Conservation (phyloP, 1,284 basidiomycete species). For the Fomitopsis palustris region DNA sequence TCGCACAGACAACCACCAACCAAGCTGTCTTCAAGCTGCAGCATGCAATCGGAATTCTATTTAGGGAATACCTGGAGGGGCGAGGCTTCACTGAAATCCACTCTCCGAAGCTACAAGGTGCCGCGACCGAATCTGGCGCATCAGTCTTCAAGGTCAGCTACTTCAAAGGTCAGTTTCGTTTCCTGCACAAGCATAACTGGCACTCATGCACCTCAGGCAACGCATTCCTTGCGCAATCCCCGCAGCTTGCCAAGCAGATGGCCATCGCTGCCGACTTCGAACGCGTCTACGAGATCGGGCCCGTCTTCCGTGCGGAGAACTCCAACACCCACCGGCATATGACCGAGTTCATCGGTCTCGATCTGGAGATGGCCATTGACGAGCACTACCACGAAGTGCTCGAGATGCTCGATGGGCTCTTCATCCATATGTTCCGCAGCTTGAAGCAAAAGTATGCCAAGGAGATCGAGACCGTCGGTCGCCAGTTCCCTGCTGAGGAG, state of each 20-base stretch:
- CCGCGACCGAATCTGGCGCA: conserved; percentile 95
- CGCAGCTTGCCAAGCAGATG: conserved; percentile 99
- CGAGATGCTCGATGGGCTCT: conserved; percentile 82
- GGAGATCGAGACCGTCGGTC: conserved; percentile 80
- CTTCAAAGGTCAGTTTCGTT: conserved; percentile 77
- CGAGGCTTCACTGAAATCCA: conserved; percentile 93
- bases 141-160: conserved; percentile 98
- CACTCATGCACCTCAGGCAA: conserved; percentile 46
- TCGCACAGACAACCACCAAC: conserved; percentile 89
- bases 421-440: conserved; percentile 82
- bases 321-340: conserved; percentile 97
- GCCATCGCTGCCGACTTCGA: conserved; percentile 98
- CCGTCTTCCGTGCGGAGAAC: conserved; percentile 98
- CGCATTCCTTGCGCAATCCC: conserved; percentile 95
- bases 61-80: conserved; percentile 81
- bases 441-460: conserved; percentile 74
- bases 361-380: conserved; percentile 98
- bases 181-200: not conserved
- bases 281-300: conserved; percentile 95
- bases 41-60: conserved; percentile 84
- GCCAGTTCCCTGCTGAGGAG: conserved; percentile 89
- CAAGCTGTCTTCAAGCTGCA: conserved; percentile 96
- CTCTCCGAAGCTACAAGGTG: conserved; percentile 95
- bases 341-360: conserved; percentile 98
- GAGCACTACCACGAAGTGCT: conserved; percentile 98